These are phyloP conservation scores for Pholiota adiposa DNA, from an alignment of 1,284 basidiomycete genomes.

Conservation along the genomic window DNA sequence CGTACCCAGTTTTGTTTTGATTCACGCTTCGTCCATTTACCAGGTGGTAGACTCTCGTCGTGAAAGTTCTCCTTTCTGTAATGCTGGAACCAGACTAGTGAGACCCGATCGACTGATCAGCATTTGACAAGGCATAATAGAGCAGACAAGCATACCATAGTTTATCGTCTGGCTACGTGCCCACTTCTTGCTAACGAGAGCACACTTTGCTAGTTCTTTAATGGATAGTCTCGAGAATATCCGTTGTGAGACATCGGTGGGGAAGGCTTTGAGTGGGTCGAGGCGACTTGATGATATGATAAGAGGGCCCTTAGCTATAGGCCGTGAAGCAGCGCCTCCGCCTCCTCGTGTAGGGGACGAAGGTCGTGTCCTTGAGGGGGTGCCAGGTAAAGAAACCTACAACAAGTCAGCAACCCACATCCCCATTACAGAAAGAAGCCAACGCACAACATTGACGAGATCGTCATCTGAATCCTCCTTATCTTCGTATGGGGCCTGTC, in stretches of 20 bases:
- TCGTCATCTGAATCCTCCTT: constrained; percentile 71
- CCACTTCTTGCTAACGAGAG: constrained; percentile 86
- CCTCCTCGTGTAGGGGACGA: constrained; percentile 59
- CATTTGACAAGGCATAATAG: background rate
- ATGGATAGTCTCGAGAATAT: constrained; percentile 74
- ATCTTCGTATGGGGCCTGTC: constrained; percentile 34
- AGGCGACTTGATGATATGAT: constrained; percentile 39
- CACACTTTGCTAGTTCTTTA: constrained; percentile 73
- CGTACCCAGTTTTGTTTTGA: constrained; percentile 85
- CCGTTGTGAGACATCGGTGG: constrained; percentile 79
- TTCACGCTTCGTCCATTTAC: constrained; percentile 86
- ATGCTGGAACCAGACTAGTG: constrained; percentile 88
- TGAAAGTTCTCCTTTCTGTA: constrained; percentile 82
- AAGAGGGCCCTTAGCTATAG: constrained; percentile 41
- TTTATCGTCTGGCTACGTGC: constrained; percentile 86
- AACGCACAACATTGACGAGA: constrained; percentile 73
- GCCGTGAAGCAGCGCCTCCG: constrained; percentile 43
- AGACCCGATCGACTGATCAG: constrained; percentile 6
- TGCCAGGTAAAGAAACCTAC: constrained; percentile 71
- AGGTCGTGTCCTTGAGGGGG: constrained; percentile 67
- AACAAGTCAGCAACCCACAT: constrained; percentile 5
- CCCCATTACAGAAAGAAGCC: background rate
- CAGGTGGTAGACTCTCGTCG: constrained; percentile 73
- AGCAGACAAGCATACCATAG: constrained; percentile 66
- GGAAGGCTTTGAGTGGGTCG: constrained; percentile 74